phyloP scores from a whole-genome alignment of 306 rosid genomes.

The Dryas drummondii region DNA sequence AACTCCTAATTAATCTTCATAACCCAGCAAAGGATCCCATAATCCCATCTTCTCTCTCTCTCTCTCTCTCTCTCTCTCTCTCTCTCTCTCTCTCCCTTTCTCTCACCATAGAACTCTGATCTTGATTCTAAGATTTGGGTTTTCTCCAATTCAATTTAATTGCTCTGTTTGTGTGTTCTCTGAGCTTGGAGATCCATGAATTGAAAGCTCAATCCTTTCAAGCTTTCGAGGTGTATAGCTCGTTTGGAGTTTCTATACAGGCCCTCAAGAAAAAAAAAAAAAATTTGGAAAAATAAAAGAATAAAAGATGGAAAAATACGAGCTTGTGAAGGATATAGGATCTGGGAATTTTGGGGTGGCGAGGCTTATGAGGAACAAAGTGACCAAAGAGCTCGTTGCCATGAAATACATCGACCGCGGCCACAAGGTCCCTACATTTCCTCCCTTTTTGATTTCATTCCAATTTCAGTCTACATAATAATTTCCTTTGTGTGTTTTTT shows the following conservation, averaged over 20 bases:
- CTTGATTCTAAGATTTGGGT: neutral
- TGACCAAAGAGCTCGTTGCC: conserved; percentile 77
- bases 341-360: conserved; percentile 90
- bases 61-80: neutral
- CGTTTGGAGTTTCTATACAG: neutral
- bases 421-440: conserved; percentile 35
- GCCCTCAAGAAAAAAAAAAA: neutral
- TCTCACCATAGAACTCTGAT: neutral
- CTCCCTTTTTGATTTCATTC: neutral
- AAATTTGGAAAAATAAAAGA: neutral
- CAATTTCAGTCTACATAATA: neutral
- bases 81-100: no score
- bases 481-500: neutral
- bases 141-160: neutral
- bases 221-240: conserved; percentile 7
- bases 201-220: conserved; percentile 4
- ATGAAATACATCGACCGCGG: conserved; percentile 84
- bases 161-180: neutral
- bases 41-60: neutral
- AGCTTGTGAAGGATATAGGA: conserved; percentile 81
- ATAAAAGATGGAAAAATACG: conserved; percentile 64
- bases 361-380: conserved; percentile 68
- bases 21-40: conserved; percentile 2
- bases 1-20: neutral
- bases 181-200: conserved; percentile 13